A percentile compares a stretch with the other conserved stretches of the same genome.
phyloP scores from a whole-genome alignment of 2,329 filamentous ascomycete genomes.

The Harringtonia aguacate region DNA sequence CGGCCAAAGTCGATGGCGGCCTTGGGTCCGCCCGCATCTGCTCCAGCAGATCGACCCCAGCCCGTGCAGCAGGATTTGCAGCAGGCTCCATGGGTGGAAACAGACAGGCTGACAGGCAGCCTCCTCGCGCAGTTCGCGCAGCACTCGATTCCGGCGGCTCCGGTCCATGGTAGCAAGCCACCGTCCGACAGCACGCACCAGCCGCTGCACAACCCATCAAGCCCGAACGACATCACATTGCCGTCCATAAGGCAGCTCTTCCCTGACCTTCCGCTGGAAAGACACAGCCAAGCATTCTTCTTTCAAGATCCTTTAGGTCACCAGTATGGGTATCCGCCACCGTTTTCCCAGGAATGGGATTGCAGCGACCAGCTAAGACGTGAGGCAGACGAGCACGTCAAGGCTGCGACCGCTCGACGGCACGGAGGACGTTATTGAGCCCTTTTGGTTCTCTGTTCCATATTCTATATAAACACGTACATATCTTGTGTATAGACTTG shows the following conservation, averaged over 20 bases:
- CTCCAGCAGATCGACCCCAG: not conserved
- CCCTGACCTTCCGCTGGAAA: not conserved
- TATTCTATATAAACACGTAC: no score
- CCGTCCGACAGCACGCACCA: no score
- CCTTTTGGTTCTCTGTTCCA: not conserved
- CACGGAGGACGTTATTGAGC: not conserved
- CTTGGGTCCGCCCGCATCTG: not conserved
- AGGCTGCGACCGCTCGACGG: not conserved
- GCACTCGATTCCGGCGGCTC: not conserved
- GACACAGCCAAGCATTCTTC: constrained; percentile 2
- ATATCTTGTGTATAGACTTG: no score
- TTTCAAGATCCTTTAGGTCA: constrained; percentile 3
- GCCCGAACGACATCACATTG: not conserved
- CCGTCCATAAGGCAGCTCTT: constrained; percentile 5
- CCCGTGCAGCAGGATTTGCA: not conserved
- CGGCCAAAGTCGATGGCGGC: constrained; percentile 5
- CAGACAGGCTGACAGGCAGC: constrained; percentile 2
- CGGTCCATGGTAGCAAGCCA: not conserved
- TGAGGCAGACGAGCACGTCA: constrained; percentile 4
- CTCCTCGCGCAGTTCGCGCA: not conserved
- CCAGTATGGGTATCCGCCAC: constrained; percentile 5
- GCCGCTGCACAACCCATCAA: not conserved
- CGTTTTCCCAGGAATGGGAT: constrained; percentile 6
- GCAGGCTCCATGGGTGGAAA: not conserved
- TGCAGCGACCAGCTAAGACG: constrained; percentile 9